phyloP scores from a whole-genome alignment of 257 asterid genomes.

The Dorcoceras hygrometricum region DNA sequence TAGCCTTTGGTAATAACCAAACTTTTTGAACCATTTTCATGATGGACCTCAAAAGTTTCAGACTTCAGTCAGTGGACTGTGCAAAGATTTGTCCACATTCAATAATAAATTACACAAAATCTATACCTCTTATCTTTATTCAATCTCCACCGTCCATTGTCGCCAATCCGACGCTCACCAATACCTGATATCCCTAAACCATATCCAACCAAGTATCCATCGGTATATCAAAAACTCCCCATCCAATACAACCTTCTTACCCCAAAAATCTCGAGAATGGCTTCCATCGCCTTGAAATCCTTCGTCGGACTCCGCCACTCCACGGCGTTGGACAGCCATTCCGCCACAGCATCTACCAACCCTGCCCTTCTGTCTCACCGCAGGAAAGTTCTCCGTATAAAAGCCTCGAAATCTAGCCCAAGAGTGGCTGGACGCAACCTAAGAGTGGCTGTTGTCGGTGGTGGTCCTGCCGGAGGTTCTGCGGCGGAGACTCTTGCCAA shows the following conservation, averaged over 20 bases:
- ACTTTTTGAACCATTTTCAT: too few species aligned
- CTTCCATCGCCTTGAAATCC: conserved; percentile 73
- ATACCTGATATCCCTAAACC: conserved; percentile 50
- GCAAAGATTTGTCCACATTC: conserved; percentile 25
- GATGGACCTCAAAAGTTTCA: too few species aligned
- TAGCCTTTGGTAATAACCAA: too few species aligned
- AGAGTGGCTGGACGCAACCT: conserved; percentile 82
- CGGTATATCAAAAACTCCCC: conserved; percentile 22
- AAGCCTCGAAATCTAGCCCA: conserved; percentile 75
- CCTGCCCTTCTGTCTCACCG: conserved; percentile 24
- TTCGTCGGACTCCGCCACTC: conserved; percentile 87
- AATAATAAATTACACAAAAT: too few species aligned
- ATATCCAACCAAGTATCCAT: conserved; percentile 52
- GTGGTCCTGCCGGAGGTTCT: conserved; percentile 91
- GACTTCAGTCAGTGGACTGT: too few species aligned
- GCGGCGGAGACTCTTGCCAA: conserved; percentile 87
- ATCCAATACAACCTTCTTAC: not conserved
- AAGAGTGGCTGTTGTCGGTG: conserved; percentile 85
- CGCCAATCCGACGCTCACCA: conserved; percentile 43
- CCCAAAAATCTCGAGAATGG: conserved; percentile 34
- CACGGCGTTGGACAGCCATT: conserved; percentile 41
- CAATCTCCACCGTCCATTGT: conserved; percentile 44
- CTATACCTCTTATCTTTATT: conserved; percentile 47
- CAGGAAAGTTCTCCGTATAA: conserved; percentile 33
- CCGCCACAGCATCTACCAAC: conserved; percentile 25